These are phyloP conservation scores for Eucalyptus sp. DNA, from an alignment of 345 rosid genomes.

Conservation along the genomic window DNA sequence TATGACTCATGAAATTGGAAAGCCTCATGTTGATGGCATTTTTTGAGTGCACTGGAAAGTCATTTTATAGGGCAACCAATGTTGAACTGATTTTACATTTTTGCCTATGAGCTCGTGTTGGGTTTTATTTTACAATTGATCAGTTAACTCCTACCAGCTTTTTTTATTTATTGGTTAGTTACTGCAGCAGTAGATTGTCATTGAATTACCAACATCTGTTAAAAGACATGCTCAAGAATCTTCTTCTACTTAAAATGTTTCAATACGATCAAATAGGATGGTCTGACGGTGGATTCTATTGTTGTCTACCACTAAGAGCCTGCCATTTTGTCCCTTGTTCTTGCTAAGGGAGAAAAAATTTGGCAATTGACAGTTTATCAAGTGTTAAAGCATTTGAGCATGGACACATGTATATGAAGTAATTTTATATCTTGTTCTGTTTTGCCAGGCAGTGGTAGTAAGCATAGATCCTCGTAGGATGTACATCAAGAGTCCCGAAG, in stretches of 20 bases:
- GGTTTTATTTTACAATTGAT: neutral
- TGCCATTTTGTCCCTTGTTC: neutral
- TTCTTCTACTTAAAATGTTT: neutral
- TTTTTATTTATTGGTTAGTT: neutral
- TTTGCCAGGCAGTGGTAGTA: conserved; percentile 87
- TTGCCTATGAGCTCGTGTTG: neutral
- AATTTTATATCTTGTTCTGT: neutral
- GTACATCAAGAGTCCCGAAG: conserved; percentile 53
- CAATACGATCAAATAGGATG: neutral
- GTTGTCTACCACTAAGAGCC: neutral
- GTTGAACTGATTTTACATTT: neutral
- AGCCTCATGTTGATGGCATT: neutral
- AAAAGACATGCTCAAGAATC: neutral
- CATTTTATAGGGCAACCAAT: neutral
- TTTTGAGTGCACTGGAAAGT: neutral
- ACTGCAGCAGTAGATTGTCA: neutral
- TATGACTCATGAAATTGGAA: neutral
- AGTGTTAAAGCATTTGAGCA: neutral
- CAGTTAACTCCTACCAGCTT: neutral
- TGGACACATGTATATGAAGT: neutral
- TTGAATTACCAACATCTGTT: neutral
- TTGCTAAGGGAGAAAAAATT: neutral
- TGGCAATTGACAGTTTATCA: neutral
- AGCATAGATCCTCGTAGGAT: conserved; percentile 97
- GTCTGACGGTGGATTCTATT: neutral